phyloP scores from a whole-genome alignment of 352 stramenopile genomes.

The Phytophthora aleatoria region DNA sequence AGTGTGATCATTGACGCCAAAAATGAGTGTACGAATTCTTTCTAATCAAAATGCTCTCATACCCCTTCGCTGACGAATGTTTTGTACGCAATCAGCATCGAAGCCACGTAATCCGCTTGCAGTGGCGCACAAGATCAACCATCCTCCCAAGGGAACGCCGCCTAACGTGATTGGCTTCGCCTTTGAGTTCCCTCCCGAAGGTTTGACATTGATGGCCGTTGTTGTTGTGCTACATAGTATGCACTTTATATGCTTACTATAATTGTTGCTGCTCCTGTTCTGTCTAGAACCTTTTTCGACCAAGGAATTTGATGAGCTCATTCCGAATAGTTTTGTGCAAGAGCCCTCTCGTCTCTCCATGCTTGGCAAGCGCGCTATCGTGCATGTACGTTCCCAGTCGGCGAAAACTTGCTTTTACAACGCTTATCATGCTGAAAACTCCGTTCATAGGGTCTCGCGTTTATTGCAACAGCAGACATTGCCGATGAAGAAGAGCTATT shows the following conservation, averaged over 20 bases:
- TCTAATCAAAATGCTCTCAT: not conserved
- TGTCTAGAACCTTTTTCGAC: slow-evolving; percentile 68
- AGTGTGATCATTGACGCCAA: slow-evolving; percentile 89
- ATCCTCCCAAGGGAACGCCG: slow-evolving; percentile 62
- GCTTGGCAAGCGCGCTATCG: slow-evolving; percentile 83
- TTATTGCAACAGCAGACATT: slow-evolving; percentile 82
- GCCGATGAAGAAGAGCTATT: slow-evolving; percentile 82
- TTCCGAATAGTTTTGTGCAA: slow-evolving; percentile 84
- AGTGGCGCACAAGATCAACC: slow-evolving; percentile 89
- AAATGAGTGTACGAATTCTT: slow-evolving; percentile 56
- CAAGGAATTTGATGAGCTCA: slow-evolving; percentile 64
- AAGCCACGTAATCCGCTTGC: slow-evolving; percentile 69
- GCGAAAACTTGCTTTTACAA: not conserved
- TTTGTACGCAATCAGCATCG: slow-evolving; percentile 40
- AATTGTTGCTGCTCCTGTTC: not conserved
- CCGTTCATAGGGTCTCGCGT: slow-evolving; percentile 59
- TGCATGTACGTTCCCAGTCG: slow-evolving; percentile 61
- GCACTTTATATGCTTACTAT: not conserved
- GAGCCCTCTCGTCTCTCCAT: slow-evolving; percentile 80
- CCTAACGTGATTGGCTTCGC: slow-evolving; percentile 85
- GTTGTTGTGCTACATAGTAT: too few species aligned
- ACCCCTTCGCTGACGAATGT: slow-evolving; percentile 10
- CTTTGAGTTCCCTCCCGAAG: slow-evolving; percentile 81
- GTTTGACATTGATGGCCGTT: slow-evolving; percentile 20
- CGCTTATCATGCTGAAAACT: not conserved